Base-by-base conservation (phyloP, 2,329 filamentous ascomycete genomes). In the Sarocladiaceae sp. region DNA sequence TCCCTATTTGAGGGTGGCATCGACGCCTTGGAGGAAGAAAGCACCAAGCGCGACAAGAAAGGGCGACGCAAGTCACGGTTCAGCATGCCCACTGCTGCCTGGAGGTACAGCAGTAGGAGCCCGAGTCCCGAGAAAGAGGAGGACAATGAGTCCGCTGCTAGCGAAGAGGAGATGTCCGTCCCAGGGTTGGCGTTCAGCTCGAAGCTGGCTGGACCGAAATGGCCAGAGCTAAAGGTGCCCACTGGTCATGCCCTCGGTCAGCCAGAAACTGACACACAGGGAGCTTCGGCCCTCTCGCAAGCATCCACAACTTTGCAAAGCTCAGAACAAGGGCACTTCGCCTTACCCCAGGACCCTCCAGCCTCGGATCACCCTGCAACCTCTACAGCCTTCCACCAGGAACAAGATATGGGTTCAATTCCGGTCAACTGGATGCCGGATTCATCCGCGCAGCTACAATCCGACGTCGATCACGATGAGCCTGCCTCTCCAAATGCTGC, bases 71-170 rank as follows among this genome's bases (percentile, higher is more conserved):
- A 43, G 45, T 80, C 83, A 6, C 80, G 81, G 34, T 85, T 85
- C 60, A 78, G 82, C 47, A 70, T 82, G 48, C 70, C 78, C 43
- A 82, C 80, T 55, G 76, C 71, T 23, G 70, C 78, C 21, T 96
- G 91, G 91, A 82, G 76, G 50, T 85, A 90, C 55, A 72, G 73
- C 18, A 85, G 83, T 55, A 75, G 79, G 45, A 84, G 85, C 1
- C 81, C 80, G 6, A 90, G 82, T 43, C 85, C 87, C 3, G 49
- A 44, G 6, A 48, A 47, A 6, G 50, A 50, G 15, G 47, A 50
- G 10, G 44, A 47, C 7, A 42, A 45, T 9, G 46, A 46, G 9
- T 4, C 37, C 26, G 18, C 37, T 16, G 44, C 37, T 21, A 48
- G 47, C 23, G 33, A 47, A 19, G 46, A 51, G 11, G 44, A 47